Base-by-base conservation (phyloP, 805 yeast genomes). In the Candida adriatica region DNA sequence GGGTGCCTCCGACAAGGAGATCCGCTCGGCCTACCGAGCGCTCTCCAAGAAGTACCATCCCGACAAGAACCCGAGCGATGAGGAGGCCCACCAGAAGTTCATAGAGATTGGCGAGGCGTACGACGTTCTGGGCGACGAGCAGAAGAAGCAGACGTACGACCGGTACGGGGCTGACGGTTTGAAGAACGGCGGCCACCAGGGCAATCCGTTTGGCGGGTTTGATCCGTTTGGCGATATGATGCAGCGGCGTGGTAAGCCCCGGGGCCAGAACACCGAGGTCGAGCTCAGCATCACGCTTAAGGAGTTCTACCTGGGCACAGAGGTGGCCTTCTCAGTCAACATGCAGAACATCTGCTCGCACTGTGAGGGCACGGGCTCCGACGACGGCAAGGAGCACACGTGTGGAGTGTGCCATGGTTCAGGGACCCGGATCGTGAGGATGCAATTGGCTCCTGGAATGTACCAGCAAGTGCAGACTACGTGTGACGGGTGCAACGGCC, bases 71-170 rank as follows among this genome's bases (percentile, higher is more conserved):
- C 79, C 81, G 5, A 81, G 79, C 6, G 73, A 79, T 46, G 86
- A 84, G 7, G 80, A 71, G 18, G 95, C 96, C 1, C 87, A 84
- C 43, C 79, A 81, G 30, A 79, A 73, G 58, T 92, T 88, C 55
- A 79, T 92, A 30, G 94, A 87, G 57, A 72, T 92, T 18, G 95
- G 95, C 11, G 94, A 82, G 50, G 97, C 97, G 0, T 90, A 90
- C 55, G 96, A 87, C 34, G 82, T 86, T 9, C 66, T 87, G 39
- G 70, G 75, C 42, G 85, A 86, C 52, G 53, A 69, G 5, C 84
- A 82, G 35, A 82, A 83, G 56, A 70, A 80, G 38, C 48, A 64
- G 17, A 64, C 75, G 9, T 88, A 77, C 55, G 95, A 88, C 55
- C 63, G 65, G 29, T 82, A 64, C 48, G 98, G 98, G 18, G 75